phyloP scores from a whole-genome alignment of 1,139 yeast genomes.

The Saccharomyces hybrid region DNA sequence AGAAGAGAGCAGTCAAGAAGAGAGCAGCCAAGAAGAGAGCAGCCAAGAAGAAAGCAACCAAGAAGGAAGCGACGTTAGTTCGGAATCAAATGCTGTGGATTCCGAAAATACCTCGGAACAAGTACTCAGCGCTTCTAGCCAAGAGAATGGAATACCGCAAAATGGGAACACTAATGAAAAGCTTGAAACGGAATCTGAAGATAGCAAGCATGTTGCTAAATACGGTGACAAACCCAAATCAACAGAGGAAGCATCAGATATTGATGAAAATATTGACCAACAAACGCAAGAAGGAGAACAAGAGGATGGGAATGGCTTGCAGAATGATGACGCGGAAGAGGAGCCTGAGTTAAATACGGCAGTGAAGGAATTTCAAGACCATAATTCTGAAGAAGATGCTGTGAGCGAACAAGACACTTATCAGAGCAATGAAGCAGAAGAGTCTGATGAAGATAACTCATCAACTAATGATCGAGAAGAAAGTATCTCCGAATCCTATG shows the following conservation, averaged over 20 bases:
- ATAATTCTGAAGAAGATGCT: not conserved
- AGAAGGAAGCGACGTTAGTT: not conserved
- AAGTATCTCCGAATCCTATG: slow-evolving; percentile 12
- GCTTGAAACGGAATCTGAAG: not conserved
- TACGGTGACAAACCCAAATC: not conserved
- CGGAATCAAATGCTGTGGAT: not conserved
- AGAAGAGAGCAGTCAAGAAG: not conserved
- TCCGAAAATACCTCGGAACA: not conserved
- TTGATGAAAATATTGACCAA: not conserved
- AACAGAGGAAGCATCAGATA: slow-evolving; percentile 3
- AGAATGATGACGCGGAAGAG: not conserved
- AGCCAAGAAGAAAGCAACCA: not conserved
- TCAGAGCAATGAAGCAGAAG: not conserved
- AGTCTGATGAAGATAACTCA: not conserved
- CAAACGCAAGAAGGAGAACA: slow-evolving; percentile 4
- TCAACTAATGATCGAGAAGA: slow-evolving; percentile 4
- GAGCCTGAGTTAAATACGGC: not conserved
- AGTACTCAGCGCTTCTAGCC: not conserved
- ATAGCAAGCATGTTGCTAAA: not conserved
- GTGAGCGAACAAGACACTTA: not conserved
- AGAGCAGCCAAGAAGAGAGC: not conserved
- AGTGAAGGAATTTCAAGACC: not conserved
- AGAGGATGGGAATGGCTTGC: not conserved
- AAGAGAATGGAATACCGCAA: not conserved
- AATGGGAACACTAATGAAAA: not conserved